A percentile compares a stretch with the other conserved stretches of the same genome.
phyloP scores from a whole-genome alignment of 768 basidiomycete genomes.

The Lentinula boryana region DNA sequence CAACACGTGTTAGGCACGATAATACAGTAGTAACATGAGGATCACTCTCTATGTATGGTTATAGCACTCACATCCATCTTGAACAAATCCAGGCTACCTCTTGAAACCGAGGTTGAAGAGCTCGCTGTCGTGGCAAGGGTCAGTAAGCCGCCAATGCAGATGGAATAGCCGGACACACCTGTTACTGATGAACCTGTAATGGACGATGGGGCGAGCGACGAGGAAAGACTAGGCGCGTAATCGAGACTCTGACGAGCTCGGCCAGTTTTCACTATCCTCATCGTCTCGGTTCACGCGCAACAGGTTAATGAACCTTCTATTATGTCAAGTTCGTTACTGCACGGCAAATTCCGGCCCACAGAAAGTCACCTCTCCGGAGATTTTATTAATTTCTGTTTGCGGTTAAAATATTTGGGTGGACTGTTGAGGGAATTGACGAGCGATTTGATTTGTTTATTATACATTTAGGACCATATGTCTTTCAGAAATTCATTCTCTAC shows the following conservation, averaged over 20 bases:
- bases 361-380: no score
- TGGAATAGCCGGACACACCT: neutral
- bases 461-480: no score
- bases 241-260: slow-evolving; percentile 7
- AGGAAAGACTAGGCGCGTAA: slow-evolving; percentile 9
- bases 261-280: neutral
- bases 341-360: neutral
- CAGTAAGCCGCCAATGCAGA: neutral
- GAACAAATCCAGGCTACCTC: slow-evolving; percentile 21
- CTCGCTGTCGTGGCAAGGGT: slow-evolving; percentile 5
- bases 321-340: neutral
- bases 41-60: slow-evolving; percentile 8
- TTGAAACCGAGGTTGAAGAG: neutral
- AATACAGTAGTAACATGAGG: slow-evolving; percentile 9
- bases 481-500: no score
- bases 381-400: no score
- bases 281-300: neutral
- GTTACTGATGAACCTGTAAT: neutral
- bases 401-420: no score
- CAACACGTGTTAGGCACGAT: slow-evolving; percentile 47
- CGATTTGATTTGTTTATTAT: no score
- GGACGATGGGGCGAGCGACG: slow-evolving; percentile 3
- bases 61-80: slow-evolving; percentile 25
- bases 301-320: neutral
- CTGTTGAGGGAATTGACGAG: no score